Evolutionary conservation across 495 filamentous ascomycete species (phyloP).

Genomic region (Aspergillus avenaceus): DNA sequence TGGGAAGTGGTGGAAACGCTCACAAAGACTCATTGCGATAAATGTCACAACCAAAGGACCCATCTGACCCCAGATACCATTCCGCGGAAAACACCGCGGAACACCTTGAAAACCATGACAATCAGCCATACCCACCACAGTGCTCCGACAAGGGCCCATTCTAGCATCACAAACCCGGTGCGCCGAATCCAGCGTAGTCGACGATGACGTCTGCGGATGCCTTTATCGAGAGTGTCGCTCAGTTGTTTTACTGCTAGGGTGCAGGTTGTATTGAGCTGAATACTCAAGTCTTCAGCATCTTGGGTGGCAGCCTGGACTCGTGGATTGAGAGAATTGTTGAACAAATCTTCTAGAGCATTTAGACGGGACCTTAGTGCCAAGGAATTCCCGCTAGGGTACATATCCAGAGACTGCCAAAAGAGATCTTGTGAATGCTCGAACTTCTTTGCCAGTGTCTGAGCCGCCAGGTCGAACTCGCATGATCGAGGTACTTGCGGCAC

Average conservation of each 20-base stretch:
- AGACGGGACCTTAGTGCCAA: slow-evolving; percentile 43
- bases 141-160: slow-evolving; percentile 74
- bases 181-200: slow-evolving; percentile 69
- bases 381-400: slow-evolving; percentile 44
- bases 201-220: slow-evolving; percentile 63
- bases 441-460: slow-evolving; percentile 52
- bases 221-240: slow-evolving; percentile 69
- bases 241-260: slow-evolving; percentile 73
- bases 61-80: slow-evolving; percentile 58
- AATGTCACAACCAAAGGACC: slow-evolving; percentile 72
- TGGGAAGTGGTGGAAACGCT: no score
- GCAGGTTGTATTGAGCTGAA: slow-evolving; percentile 68
- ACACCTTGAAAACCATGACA: slow-evolving; percentile 63
- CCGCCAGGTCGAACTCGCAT: slow-evolving; percentile 66
- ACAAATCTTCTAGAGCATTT: slow-evolving; percentile 42
- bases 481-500: slow-evolving; percentile 51
- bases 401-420: slow-evolving; percentile 51
- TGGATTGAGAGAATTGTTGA: slow-evolving; percentile 56
- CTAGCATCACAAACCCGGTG: slow-evolving; percentile 65
- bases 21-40: background rate
- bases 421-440: slow-evolving; percentile 51
- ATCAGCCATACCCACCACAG: slow-evolving; percentile 85
- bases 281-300: slow-evolving; percentile 70
- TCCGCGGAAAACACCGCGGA: slow-evolving; percentile 56
- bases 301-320: slow-evolving; percentile 63